Evolutionary conservation across 352 stramenopile species (phyloP).

Genomic region (Saprolegnia parasitica): DNA sequence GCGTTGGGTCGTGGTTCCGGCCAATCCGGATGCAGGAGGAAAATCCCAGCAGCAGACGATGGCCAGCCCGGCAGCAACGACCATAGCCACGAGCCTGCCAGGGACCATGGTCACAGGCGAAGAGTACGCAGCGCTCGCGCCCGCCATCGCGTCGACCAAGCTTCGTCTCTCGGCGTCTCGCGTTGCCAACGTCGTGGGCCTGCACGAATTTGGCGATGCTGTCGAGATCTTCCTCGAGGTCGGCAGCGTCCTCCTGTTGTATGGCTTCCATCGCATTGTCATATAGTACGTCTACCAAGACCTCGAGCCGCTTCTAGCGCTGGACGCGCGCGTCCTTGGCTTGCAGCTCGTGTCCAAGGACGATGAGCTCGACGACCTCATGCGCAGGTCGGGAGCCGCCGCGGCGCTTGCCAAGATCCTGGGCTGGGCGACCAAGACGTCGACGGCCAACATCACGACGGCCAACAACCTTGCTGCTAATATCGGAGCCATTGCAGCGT

Average conservation of each 20-base stretch:
- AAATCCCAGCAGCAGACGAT: no score
- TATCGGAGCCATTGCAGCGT: slow-evolving; percentile 30
- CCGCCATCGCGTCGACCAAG: not conserved
- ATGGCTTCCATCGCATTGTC: not conserved
- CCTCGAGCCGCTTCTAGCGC: slow-evolving; percentile 44
- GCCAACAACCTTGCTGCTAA: not conserved
- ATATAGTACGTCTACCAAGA: slow-evolving; percentile 51
- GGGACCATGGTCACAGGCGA: no score
- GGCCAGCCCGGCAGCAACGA: no score
- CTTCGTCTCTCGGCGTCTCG: slow-evolving; percentile 67
- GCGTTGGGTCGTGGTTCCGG: no score
- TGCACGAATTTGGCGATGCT: slow-evolving; percentile 67
- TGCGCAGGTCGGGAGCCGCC: slow-evolving; percentile 43
- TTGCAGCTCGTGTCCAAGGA: slow-evolving; percentile 55
- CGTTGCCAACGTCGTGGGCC: slow-evolving; percentile 56
- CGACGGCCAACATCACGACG: not conserved
- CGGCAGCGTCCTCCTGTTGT: not conserved
- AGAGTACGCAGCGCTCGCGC: no score
- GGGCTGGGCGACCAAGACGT: slow-evolving; percentile 40
- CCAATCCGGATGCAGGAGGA: no score
- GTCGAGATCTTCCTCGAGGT: slow-evolving; percentile 47
- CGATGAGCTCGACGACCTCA: slow-evolving; percentile 47
- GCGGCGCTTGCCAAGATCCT: slow-evolving; percentile 45
- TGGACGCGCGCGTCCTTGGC: slow-evolving; percentile 42
- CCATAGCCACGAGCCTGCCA: no score